Conservation (phyloP, 192 early-diverging fungal genomes). For the Dimargaris verticillata region DNA sequence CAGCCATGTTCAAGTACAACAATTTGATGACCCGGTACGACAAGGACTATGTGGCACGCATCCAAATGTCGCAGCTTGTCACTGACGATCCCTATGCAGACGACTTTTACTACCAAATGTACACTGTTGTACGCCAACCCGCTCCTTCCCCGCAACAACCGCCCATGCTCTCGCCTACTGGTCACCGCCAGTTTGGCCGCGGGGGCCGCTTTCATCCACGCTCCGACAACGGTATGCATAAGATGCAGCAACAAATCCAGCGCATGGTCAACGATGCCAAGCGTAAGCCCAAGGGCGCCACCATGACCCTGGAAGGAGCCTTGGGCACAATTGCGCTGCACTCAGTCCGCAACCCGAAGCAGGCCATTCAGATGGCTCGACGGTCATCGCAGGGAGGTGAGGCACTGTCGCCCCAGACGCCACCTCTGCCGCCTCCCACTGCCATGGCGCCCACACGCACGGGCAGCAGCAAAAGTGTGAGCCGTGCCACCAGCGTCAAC, state of each 20-base stretch:
- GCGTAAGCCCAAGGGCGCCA: slow-evolving; percentile 65
- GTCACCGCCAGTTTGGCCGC: slow-evolving; percentile 18
- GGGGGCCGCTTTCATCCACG: slow-evolving; percentile 16
- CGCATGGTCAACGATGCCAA: slow-evolving; percentile 87
- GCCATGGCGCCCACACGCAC: no score
- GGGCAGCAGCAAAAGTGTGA: slow-evolving; percentile 11
- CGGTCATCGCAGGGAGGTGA: not conserved
- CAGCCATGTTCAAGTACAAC: slow-evolving; percentile 55
- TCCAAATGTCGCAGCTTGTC: slow-evolving; percentile 88
- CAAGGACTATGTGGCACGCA: slow-evolving; percentile 85
- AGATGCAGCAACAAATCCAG: slow-evolving; percentile 92
- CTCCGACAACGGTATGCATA: slow-evolving; percentile 36
- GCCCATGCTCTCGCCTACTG: not conserved
- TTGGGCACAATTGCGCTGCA: slow-evolving; percentile 85
- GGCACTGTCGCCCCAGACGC: no score
- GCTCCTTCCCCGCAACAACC: not conserved
- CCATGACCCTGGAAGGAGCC: slow-evolving; percentile 82
- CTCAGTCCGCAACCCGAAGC: slow-evolving; percentile 78
- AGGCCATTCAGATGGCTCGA: slow-evolving; percentile 52
- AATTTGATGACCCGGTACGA: slow-evolving; percentile 86
- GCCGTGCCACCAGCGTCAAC: slow-evolving; percentile 31
- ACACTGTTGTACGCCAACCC: slow-evolving; percentile 47
- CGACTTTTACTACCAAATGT: slow-evolving; percentile 95
- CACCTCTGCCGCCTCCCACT: no score
- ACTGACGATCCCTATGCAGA: slow-evolving; percentile 83